Conservation (phyloP, 75 land plant genomes). For the Selaginella tamariscina region DNA sequence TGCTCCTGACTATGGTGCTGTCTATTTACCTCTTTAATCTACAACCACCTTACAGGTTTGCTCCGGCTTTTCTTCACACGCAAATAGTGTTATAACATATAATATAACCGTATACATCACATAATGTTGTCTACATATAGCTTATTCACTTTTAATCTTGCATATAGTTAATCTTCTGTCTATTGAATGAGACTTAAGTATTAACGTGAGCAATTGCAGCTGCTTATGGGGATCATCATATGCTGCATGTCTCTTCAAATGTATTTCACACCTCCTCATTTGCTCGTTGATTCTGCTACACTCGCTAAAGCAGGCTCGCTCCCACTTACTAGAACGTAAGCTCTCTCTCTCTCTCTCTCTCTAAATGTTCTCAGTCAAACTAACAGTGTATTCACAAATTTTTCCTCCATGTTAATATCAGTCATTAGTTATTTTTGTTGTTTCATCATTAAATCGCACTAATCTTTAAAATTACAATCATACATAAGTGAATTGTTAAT, state of each 20-base stretch:
- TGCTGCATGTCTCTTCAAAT: slow-evolving; percentile 91
- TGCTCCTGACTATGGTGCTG: slow-evolving; percentile 84
- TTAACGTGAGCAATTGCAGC: slow-evolving; percentile 35
- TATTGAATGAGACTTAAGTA: not conserved
- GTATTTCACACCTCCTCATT: slow-evolving; percentile 74
- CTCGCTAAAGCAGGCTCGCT: slow-evolving; percentile 15
- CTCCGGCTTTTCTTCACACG: not conserved
- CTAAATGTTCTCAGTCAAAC: no score
- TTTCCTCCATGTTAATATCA: no score
- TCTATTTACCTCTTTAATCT: slow-evolving; percentile 67
- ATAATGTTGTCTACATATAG: no score
- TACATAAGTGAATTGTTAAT: no score
- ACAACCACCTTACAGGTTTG: slow-evolving; percentile 80
- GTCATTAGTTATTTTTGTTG: no score
- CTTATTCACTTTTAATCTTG: no score
- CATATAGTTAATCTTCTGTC: not conserved
- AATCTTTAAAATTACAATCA: no score
- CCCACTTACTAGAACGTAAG: not conserved
- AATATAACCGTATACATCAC: no score
- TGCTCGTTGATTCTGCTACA: slow-evolving; percentile 55
- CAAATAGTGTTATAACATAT: no score
- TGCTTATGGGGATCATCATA: slow-evolving; percentile 74
- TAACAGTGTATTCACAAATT: no score
- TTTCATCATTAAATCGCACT: no score
- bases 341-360: not conserved